phyloP scores from a whole-genome alignment of 1,284 basidiomycete genomes.

The Tylopilus orsonianus region DNA sequence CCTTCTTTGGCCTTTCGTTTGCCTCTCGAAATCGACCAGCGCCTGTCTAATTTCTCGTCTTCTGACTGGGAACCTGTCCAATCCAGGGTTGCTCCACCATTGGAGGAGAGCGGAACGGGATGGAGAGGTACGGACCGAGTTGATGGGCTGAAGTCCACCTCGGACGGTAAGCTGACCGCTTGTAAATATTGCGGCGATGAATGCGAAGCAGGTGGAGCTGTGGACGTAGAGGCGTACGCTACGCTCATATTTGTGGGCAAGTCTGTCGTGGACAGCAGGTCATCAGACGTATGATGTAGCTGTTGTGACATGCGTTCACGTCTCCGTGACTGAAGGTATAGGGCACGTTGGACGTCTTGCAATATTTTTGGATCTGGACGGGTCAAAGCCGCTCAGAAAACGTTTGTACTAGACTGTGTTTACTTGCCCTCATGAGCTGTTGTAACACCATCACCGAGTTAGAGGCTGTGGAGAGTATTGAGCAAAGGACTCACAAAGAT shows the following conservation, averaged over 20 bases:
- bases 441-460: constrained; percentile 11
- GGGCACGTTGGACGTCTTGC: constrained; percentile 71
- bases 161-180: constrained; percentile 36
- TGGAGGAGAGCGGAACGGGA: constrained; percentile 62
- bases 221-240: constrained; percentile 37
- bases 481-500: constrained; percentile 55
- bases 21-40: constrained; percentile 58
- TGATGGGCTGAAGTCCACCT: constrained; percentile 74
- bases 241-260: constrained; percentile 22
- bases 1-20: constrained; percentile 63
- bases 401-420: constrained; percentile 8
- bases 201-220: constrained; percentile 27
- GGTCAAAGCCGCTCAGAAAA: constrained; percentile 14
- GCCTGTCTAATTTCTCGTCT: constrained; percentile 56
- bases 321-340: constrained; percentile 67
- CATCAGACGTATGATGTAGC: constrained; percentile 30
- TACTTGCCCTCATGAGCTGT: constrained; percentile 66
- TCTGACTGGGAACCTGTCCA: constrained; percentile 55
- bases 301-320: constrained; percentile 55
- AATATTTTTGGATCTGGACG: constrained; percentile 64
- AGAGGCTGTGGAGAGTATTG: constrained; percentile 13
- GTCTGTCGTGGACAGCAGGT: constrained; percentile 24
- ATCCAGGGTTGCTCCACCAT: constrained; percentile 68
- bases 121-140: constrained; percentile 45
- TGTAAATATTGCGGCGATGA: constrained; percentile 37